phyloP scores from a whole-genome alignment of 495 filamentous ascomycete genomes.

The Aspergillus ostianus region DNA sequence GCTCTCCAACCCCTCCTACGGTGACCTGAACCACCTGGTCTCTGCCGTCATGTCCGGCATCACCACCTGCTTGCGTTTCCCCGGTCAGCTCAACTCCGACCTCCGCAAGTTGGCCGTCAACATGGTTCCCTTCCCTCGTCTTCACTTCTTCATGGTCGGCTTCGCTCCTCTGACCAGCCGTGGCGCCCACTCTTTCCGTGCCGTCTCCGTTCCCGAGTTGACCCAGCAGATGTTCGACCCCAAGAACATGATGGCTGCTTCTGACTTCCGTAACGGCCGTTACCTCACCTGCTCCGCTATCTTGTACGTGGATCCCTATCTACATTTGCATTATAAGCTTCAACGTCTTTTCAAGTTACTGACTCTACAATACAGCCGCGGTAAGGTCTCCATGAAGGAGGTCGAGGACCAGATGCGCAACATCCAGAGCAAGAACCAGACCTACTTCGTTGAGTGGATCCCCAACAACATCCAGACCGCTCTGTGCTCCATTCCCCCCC shows the following conservation, averaged over 20 bases:
- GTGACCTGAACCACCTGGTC: conserved; percentile 98
- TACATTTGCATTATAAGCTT: background rate
- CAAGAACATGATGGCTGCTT: conserved; percentile 99
- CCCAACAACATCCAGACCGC: conserved; percentile 99
- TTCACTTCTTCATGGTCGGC: conserved; percentile 99
- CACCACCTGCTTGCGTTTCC: conserved; percentile 98
- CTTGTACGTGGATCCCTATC: conserved; percentile 56
- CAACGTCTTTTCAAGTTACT: background rate
- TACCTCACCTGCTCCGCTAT: conserved; percentile 99
- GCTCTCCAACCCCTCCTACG: conserved; percentile 96
- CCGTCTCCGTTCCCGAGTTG: conserved; percentile 95
- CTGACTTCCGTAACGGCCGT: conserved; percentile 98
- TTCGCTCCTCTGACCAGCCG: conserved; percentile 98
- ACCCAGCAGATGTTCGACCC: conserved; percentile 99
- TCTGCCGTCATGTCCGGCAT: conserved; percentile 99
- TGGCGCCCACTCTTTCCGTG: conserved; percentile 92
- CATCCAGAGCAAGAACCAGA: conserved; percentile 99
- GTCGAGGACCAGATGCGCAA: conserved; percentile 99
- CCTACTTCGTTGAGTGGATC: conserved; percentile 99
- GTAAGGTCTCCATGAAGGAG: conserved; percentile 99
- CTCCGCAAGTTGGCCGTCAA: conserved; percentile 99
- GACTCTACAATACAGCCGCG: conserved; percentile 62
- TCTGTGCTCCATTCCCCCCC: conserved; percentile 97
- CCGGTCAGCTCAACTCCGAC: conserved; percentile 99
- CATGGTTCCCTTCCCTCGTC: conserved; percentile 99